Percentiles rank a stretch among this genome's conserved stretches.
These are phyloP conservation scores for Hevea brasiliensis DNA, from an alignment of 345 rosid genomes.

Conservation along the genomic window DNA sequence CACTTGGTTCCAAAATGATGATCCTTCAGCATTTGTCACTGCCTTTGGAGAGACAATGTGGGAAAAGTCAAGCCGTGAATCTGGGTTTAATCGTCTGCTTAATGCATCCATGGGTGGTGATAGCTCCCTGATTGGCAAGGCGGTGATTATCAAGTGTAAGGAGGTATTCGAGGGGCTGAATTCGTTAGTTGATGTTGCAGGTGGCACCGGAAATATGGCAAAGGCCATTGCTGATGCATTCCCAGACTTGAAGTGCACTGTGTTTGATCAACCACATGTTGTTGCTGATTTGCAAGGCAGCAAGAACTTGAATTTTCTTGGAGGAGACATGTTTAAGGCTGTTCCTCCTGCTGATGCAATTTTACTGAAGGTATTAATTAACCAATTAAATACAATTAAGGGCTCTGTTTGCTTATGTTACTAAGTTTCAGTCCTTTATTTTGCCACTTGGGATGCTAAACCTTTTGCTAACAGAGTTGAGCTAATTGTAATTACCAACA, in stretches of 20 bases:
- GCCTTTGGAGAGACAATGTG: background rate
- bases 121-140: background rate
- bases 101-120: conserved; percentile 26
- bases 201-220: conserved; percentile 23
- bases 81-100: background rate
- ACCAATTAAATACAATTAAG: no score
- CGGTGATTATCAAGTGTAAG: conserved; percentile 2
- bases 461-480: background rate
- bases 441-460: no score
- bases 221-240: conserved; percentile 16
- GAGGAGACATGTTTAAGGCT: conserved; percentile 38
- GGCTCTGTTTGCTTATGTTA: background rate
- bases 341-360: conserved; percentile 21
- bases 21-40: background rate
- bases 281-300: conserved; percentile 23
- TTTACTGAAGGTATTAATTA: conserved; percentile 9
- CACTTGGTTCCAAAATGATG: conserved; percentile 11
- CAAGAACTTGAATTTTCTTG: conserved; percentile 29
- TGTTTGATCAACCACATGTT: conserved; percentile 24
- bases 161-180: conserved; percentile 19
- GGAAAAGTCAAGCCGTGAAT: background rate
- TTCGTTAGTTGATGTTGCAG: conserved; percentile 25
- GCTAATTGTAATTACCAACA: background rate
- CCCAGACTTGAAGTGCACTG: conserved; percentile 17
- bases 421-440: no score